Evolutionary conservation across 495 filamentous ascomycete genomes (phyloP).

Genomic region (Opeltia flavorubescens): DNA sequence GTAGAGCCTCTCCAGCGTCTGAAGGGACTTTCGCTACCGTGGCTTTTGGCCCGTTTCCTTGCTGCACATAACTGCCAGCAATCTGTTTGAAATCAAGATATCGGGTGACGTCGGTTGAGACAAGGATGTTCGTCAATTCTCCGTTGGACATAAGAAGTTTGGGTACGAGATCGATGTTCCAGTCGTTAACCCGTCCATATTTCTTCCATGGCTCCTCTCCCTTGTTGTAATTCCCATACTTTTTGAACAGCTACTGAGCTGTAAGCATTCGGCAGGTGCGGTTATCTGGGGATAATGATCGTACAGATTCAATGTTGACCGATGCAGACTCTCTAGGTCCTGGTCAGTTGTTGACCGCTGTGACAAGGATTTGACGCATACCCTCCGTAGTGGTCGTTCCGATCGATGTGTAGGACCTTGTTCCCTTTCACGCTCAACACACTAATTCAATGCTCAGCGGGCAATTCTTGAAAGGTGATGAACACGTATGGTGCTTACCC

Average conservation of each 20-base stretch:
- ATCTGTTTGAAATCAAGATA: slow-evolving; percentile 99
- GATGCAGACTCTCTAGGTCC: slow-evolving; percentile 73
- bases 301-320: slow-evolving; percentile 82
- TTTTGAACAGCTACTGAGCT: slow-evolving; percentile 71
- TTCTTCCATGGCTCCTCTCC: slow-evolving; percentile 96
- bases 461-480: background rate
- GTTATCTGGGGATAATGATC: slow-evolving; percentile 10
- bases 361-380: slow-evolving; percentile 30
- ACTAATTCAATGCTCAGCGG: slow-evolving; percentile 27
- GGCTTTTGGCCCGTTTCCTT: slow-evolving; percentile 61
- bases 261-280: slow-evolving; percentile 15
- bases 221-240: slow-evolving; percentile 66
- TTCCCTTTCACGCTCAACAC: slow-evolving; percentile 97
- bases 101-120: slow-evolving; percentile 89
- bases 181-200: slow-evolving; percentile 91
- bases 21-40: slow-evolving; percentile 95
- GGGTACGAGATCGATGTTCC: slow-evolving; percentile 97
- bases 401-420: slow-evolving; percentile 97
- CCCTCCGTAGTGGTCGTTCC: slow-evolving; percentile 99
- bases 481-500: slow-evolving; percentile 44
- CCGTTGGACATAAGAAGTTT: slow-evolving; percentile 98
- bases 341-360: slow-evolving; percentile 19
- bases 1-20: slow-evolving; percentile 78
- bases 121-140: slow-evolving; percentile 94
- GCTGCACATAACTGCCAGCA: slow-evolving; percentile 93